Evolutionary conservation across 176 grass and related monocot species (phyloP).

Genomic region (Oryza meridionalis): DNA sequence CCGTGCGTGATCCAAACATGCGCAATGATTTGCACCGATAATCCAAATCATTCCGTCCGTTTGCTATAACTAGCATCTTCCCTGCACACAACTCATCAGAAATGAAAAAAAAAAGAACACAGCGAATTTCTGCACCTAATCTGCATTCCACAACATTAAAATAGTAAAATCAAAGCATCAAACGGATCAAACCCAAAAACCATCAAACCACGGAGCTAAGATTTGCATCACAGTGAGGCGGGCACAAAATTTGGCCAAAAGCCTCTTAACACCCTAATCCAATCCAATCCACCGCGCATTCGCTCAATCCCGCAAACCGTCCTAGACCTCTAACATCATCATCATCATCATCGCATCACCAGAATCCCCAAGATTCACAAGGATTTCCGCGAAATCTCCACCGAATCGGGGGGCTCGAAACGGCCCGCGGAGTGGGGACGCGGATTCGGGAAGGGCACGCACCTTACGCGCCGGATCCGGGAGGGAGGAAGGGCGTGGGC

Average conservation of each 20-base stretch:
- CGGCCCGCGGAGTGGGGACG: neutral
- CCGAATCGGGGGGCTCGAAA: neutral
- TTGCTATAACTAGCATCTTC: neutral
- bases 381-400: neutral
- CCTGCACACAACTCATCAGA: neutral
- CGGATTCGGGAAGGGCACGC: slow-evolving; percentile 18
- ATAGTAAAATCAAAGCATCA: neutral
- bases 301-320: neutral
- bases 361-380: no score
- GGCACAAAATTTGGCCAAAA: neutral
- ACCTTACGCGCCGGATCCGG: slow-evolving; percentile 31
- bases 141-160: neutral
- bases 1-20: neutral
- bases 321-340: neutral
- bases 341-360: neutral
- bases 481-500: neutral
- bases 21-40: neutral
- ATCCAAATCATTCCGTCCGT: neutral
- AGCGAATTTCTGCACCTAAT: neutral
- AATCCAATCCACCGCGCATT: neutral
- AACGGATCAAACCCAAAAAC: neutral
- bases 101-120: neutral
- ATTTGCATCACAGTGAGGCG: slow-evolving; percentile 3
- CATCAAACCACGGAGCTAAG: neutral
- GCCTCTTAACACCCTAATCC: neutral